phyloP scores from a whole-genome alignment of 2,329 filamentous ascomycete species.

The Cladorrhinum sp. region DNA sequence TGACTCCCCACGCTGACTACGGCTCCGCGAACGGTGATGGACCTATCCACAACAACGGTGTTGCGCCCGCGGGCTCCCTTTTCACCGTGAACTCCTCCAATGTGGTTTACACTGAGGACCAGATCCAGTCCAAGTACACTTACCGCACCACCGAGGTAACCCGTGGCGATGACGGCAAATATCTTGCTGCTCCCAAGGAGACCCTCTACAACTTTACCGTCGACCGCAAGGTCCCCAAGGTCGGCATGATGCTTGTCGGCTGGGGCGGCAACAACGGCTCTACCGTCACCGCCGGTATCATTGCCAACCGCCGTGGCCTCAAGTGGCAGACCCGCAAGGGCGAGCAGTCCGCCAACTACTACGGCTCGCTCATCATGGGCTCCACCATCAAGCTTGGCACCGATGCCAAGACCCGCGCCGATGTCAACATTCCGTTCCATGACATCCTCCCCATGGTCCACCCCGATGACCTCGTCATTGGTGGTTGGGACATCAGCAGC shows the following conservation, averaged over 20 bases:
- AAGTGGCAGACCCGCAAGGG: conserved; percentile 94
- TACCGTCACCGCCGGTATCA: conserved; percentile 93
- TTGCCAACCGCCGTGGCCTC: conserved; percentile 86
- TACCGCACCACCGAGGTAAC: conserved; percentile 90
- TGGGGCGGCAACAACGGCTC: conserved; percentile 98
- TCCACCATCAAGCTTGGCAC: conserved; percentile 96
- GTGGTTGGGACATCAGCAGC: conserved; percentile 95
- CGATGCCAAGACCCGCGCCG: conserved; percentile 76
- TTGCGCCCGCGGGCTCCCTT: conserved; percentile 52
- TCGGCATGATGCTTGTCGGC: conserved; percentile 95
- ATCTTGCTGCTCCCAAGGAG: conserved; percentile 81
- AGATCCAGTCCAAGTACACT: conserved; percentile 91
- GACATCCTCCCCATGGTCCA: conserved; percentile 94
- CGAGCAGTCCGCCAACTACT: conserved; percentile 85
- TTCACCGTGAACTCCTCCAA: conserved; percentile 92
- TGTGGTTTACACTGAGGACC: conserved; percentile 80
- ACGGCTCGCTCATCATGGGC: conserved; percentile 94
- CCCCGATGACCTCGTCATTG: conserved; percentile 90
- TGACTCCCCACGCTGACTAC: conserved; percentile 86
- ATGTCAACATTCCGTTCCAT: conserved; percentile 96
- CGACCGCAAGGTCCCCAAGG: conserved; percentile 86
- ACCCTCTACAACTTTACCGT: conserved; percentile 97
- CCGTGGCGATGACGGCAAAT: conserved; percentile 66
- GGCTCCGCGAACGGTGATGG: conserved; percentile 61
- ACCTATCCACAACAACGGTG: conserved; percentile 33